Conservation (phyloP, 2,329 filamentous ascomycete species). For the Alternaria sp. region DNA sequence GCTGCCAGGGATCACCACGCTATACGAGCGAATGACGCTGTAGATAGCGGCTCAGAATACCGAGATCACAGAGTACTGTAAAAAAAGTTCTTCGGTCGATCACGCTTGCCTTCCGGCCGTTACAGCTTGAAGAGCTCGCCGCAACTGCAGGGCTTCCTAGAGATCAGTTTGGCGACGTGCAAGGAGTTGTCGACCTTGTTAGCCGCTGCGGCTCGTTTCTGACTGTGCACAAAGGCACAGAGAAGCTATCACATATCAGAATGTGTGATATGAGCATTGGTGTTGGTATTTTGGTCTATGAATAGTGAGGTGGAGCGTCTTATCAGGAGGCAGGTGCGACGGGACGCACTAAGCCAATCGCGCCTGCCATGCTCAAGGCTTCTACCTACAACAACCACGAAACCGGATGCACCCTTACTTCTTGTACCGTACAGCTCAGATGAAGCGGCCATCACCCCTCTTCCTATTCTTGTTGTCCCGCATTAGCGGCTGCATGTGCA, state of each 20-base stretch:
- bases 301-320: background rate
- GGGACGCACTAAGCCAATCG: background rate
- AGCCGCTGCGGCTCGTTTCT: constrained; percentile 48
- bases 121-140: constrained; percentile 6
- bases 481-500: too few species aligned
- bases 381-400: background rate
- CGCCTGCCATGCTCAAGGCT: background rate
- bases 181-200: constrained; percentile 5
- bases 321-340: background rate
- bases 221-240: constrained; percentile 36
- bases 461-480: background rate
- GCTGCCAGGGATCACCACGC: constrained; percentile 43
- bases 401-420: background rate
- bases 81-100: constrained; percentile 1
- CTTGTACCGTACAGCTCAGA: background rate
- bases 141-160: background rate
- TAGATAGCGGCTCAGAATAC: constrained; percentile 4
- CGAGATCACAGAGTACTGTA: background rate
- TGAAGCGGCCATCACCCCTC: background rate
- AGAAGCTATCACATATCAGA: background rate
- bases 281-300: background rate
- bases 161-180: background rate
- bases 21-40: constrained; percentile 52
- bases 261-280: background rate
- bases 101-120: constrained; percentile 7